Percentiles rank a stretch among this genome's conserved stretches.
Conservation (phyloP, 164 flowering plant genomes). For the Litsea cubeba region DNA sequence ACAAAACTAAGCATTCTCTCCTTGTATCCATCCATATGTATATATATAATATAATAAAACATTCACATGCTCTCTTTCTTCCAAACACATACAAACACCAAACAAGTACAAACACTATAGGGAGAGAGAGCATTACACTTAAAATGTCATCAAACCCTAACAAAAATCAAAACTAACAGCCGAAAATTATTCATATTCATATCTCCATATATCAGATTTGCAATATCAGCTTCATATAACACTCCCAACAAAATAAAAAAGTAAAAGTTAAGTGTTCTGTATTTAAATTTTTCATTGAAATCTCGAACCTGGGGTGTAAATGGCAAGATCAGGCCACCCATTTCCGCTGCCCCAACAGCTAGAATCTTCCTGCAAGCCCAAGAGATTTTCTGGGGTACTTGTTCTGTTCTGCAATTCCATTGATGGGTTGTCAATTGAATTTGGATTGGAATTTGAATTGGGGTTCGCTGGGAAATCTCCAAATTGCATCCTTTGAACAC, state of each 20-base stretch:
- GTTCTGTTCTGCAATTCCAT: conserved; percentile 1
- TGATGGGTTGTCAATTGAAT: background rate
- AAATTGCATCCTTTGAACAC: conserved; percentile 11
- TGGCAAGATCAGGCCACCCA: too few relatives aligned
- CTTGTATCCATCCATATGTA: too few relatives aligned
- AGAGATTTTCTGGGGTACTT: conserved; percentile 15
- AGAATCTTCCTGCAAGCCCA: too few relatives aligned
- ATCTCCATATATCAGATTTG: conserved; percentile 6
- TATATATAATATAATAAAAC: too few relatives aligned
- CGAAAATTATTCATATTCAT: background rate
- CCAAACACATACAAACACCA: too few relatives aligned
- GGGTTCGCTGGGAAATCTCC: conserved; percentile 22
- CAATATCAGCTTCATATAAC: background rate
- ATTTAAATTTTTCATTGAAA: conserved; percentile 20
- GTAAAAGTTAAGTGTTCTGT: background rate
- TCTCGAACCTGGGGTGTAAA: conserved; percentile 50
- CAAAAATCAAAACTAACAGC: background rate
- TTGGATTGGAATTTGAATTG: background rate
- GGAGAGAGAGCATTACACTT: background rate
- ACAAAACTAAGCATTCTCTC: too few relatives aligned
- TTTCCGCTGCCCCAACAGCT: too few relatives aligned
- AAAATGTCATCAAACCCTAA: conserved; percentile 4
- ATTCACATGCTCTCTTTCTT: too few relatives aligned
- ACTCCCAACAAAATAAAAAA: background rate
- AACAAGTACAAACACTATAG: too few relatives aligned